Percentiles rank a stretch among this genome's conserved stretches.
Evolutionary conservation across 2,329 filamentous ascomycete genomes (phyloP).

Genomic region (Juglanconis sp.): DNA sequence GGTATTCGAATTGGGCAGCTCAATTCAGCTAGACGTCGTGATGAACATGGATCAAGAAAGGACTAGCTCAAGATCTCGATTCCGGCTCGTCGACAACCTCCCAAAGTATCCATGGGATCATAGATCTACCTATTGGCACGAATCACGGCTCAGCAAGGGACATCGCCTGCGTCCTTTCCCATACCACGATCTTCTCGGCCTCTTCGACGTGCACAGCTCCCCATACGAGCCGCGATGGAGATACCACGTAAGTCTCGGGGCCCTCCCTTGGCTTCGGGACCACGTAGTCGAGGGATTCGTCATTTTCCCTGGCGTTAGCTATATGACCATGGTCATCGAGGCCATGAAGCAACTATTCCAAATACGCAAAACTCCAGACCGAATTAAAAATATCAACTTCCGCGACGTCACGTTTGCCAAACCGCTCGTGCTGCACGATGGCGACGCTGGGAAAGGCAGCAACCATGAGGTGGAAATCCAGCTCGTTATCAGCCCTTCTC

Average conservation of each 20-base stretch:
- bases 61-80: too few species aligned
- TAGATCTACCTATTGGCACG: conserved; percentile 6
- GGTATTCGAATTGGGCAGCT: not conserved
- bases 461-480: conserved; percentile 6
- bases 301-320: conserved; percentile 3
- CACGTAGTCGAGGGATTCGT: conserved; percentile 1
- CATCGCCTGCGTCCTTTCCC: conserved; percentile 22
- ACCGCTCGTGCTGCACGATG: not conserved
- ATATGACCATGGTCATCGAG: conserved; percentile 1
- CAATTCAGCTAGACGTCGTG: not conserved
- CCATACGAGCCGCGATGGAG: not conserved
- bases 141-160: conserved; percentile 13
- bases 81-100: conserved; percentile 6
- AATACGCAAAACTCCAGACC: too few species aligned
- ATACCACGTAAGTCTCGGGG: not conserved
- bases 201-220: not conserved
- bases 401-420: conserved; percentile 5
- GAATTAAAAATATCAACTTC: too few species aligned
- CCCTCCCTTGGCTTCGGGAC: conserved; percentile 1
- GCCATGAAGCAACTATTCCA: conserved; percentile 13
- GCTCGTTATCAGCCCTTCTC: not conserved
- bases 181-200: conserved; percentile 26
- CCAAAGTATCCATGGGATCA: conserved; percentile 17
- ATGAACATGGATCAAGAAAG: not conserved
- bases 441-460: not conserved